phyloP scores from a whole-genome alignment of 1,284 basidiomycete species.

The Cryptococcus amylolentus region DNA sequence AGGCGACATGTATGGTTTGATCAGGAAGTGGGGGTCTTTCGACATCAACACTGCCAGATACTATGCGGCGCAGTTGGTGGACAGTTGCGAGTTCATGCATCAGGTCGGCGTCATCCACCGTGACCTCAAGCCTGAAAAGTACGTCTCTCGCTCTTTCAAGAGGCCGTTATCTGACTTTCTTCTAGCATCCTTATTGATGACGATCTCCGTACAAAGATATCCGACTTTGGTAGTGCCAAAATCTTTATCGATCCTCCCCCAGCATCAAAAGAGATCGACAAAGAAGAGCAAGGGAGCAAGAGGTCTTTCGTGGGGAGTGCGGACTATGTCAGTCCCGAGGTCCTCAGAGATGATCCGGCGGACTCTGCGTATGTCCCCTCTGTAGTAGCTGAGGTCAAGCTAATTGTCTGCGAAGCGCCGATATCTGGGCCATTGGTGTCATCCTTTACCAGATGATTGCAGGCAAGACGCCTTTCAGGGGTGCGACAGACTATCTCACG shows the following conservation, averaged over 20 bases:
- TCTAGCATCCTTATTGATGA: conserved; percentile 72
- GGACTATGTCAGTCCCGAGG: conserved; percentile 91
- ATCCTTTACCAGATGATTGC: conserved; percentile 56
- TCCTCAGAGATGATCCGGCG: conserved; percentile 66
- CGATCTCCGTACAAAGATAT: conserved; percentile 82
- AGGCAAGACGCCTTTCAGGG: conserved; percentile 57
- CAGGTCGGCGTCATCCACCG: conserved; percentile 81
- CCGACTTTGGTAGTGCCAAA: conserved; percentile 96
- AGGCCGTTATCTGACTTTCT: background rate
- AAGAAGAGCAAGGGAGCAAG: background rate
- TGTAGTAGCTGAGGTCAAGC: background rate
- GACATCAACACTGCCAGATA: conserved; percentile 69
- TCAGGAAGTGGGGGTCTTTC: conserved; percentile 74
- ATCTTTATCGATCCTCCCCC: conserved; percentile 53
- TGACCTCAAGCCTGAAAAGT: conserved; percentile 89
- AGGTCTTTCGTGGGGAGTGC: conserved; percentile 91
- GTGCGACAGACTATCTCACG: conserved; percentile 57
- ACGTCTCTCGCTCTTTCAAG: conserved; percentile 9
- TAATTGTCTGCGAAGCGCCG: conserved; percentile 36
- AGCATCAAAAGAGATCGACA: conserved; percentile 8
- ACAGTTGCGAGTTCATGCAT: conserved; percentile 86
- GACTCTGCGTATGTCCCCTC: conserved; percentile 43
- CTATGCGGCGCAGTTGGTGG: conserved; percentile 82
- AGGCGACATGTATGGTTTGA: conserved; percentile 78
- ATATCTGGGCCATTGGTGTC: conserved; percentile 59